phyloP scores from a whole-genome alignment of 805 yeast genomes.

The Yarrowia phangngaensis region DNA sequence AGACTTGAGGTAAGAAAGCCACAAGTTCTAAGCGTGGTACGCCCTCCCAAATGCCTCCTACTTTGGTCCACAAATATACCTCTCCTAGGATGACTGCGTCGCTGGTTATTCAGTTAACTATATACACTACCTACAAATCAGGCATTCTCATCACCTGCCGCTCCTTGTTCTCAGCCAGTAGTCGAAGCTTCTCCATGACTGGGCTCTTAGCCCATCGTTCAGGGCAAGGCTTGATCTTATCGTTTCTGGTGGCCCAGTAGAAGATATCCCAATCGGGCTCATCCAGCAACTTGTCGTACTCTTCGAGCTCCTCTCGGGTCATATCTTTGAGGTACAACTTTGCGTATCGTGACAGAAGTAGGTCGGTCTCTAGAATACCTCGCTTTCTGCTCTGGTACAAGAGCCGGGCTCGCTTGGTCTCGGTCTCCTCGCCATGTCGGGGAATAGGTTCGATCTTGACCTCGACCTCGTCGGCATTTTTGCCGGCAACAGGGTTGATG shows the following conservation, averaged over 20 bases:
- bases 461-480: conserved; percentile 40
- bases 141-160: conserved; percentile 86
- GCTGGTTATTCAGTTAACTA: too few species aligned
- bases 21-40: too few species aligned
- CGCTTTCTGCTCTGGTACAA: conserved; percentile 89
- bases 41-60: too few species aligned
- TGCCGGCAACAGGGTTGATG: conserved; percentile 16
- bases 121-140: conserved; percentile 45
- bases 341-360: conserved; percentile 81
- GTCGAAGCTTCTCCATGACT: conserved; percentile 63
- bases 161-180: conserved; percentile 67
- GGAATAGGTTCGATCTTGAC: conserved; percentile 75
- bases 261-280: conserved; percentile 99
- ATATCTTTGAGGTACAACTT: conserved; percentile 61
- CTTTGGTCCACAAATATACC: too few species aligned
- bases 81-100: too few species aligned
- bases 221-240: conserved; percentile 76
- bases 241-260: conserved; percentile 91
- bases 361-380: conserved; percentile 91
- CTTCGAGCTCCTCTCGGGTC: conserved; percentile 64
- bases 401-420: conserved; percentile 78
- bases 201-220: conserved; percentile 73
- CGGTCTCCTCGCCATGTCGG: conserved; percentile 67
- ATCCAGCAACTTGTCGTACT: conserved; percentile 77
- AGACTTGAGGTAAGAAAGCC: too few species aligned